Percentiles rank a stretch among this genome's conserved stretches.
These are phyloP conservation scores for Arachis stenosperma DNA, from an alignment of 306 rosid genomes.

Conservation along the genomic window DNA sequence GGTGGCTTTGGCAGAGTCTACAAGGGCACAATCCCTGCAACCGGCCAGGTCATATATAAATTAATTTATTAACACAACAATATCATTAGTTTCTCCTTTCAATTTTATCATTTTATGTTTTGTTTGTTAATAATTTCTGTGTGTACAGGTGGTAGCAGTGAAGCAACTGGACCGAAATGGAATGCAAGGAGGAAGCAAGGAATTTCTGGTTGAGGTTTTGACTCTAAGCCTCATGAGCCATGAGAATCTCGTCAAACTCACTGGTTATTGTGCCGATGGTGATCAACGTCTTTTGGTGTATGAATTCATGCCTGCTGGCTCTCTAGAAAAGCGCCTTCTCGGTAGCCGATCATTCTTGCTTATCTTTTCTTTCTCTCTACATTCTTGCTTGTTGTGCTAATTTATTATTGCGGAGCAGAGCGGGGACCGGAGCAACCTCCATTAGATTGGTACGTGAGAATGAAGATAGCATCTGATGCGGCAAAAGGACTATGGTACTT, in stretches of 20 bases:
- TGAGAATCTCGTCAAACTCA: constrained; percentile 72
- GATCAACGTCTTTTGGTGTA: constrained; percentile 92
- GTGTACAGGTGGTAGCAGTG: constrained; percentile 80
- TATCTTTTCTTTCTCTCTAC: too few species aligned
- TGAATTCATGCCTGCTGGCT: constrained; percentile 69
- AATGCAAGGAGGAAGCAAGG: constrained; percentile 72
- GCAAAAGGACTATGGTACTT: constrained; percentile 86
- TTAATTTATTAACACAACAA: not conserved
- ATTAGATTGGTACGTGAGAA: constrained; percentile 75
- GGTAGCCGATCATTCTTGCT: constrained; percentile 46
- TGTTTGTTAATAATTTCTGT: not conserved
- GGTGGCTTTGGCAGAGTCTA: constrained; percentile 96
- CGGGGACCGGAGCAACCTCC: constrained; percentile 40
- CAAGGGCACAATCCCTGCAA: constrained; percentile 70
- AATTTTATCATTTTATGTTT: not conserved
- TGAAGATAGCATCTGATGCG: constrained; percentile 66
- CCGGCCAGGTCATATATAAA: constrained; percentile 59
- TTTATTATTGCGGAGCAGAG: constrained; percentile 44
- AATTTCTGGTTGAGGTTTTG: constrained; percentile 74
- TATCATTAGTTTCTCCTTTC: not conserved
- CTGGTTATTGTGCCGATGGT: constrained; percentile 94
- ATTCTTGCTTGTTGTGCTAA: not conserved
- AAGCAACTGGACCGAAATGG: constrained; percentile 94
- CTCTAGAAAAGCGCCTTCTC: constrained; percentile 64
- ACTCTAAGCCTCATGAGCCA: constrained; percentile 67